Evolutionary conservation across 2,329 filamentous ascomycete genomes (phyloP).

Genomic region (Metarhizium anisopliae): DNA sequence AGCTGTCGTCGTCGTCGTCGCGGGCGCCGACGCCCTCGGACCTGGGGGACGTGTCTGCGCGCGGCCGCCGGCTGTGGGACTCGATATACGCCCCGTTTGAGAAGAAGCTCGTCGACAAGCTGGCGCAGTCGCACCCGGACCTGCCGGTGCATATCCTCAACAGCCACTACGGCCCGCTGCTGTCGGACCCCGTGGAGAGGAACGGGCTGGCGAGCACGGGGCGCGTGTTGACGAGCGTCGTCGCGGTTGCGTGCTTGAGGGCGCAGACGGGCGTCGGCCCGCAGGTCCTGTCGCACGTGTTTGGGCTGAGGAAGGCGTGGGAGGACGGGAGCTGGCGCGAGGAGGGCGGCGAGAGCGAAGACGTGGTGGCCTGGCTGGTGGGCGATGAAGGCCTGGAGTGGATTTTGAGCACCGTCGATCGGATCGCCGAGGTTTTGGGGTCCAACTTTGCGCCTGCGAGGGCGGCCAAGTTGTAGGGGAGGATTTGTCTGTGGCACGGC

Average conservation of each 20-base stretch:
- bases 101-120: conserved; percentile 59
- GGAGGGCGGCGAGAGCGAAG: conserved; percentile 22
- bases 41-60: conserved; percentile 41
- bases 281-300: conserved; percentile 74
- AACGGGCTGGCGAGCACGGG: conserved; percentile 49
- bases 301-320: conserved; percentile 68
- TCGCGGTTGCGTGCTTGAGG: conserved; percentile 66
- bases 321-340: conserved; percentile 52
- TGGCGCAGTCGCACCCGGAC: conserved; percentile 71
- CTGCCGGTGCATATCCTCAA: conserved; percentile 72
- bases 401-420: conserved; percentile 35
- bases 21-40: conserved; percentile 43
- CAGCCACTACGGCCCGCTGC: conserved; percentile 63
- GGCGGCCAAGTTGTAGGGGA: conserved; percentile 7
- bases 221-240: conserved; percentile 60
- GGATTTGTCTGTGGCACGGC: not conserved
- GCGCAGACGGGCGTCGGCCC: conserved; percentile 76
- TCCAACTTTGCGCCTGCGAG: conserved; percentile 24
- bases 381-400: conserved; percentile 38
- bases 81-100: conserved; percentile 70
- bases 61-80: conserved; percentile 63
- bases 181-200: conserved; percentile 53
- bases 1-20: conserved; percentile 48
- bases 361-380: conserved; percentile 30
- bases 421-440: conserved; percentile 35